Percentiles rank a stretch among this genome's conserved stretches.
Conservation (phyloP, 176 grass and related monocot species). For the Avena sativa region DNA sequence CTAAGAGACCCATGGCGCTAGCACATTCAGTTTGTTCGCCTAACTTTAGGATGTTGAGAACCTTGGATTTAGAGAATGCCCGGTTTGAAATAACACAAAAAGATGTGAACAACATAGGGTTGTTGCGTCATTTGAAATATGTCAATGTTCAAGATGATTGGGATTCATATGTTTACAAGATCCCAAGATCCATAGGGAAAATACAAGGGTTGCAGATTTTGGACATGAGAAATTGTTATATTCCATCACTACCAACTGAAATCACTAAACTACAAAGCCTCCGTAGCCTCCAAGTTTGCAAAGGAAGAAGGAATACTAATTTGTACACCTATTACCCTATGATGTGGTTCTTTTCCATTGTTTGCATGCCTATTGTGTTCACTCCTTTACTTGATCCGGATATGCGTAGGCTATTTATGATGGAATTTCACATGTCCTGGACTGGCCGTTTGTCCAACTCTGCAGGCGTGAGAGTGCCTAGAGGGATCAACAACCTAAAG, state of each 20-base stretch:
- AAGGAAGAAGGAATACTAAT: too few species aligned
- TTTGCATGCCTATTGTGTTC: too few species aligned
- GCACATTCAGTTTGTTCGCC: background rate
- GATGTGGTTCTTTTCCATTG: background rate
- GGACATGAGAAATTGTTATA: background rate
- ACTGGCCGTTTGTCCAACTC: background rate
- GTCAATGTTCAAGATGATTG: rapidly evolving
- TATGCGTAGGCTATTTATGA: too few species aligned
- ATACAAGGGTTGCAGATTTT: background rate
- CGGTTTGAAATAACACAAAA: background rate
- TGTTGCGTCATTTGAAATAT: constrained; percentile 29
- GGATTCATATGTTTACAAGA: background rate
- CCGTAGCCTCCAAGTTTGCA: too few species aligned
- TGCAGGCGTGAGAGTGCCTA: background rate
- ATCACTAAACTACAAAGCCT: background rate
- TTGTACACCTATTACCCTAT: background rate
- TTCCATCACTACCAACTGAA: background rate
- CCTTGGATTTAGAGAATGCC: background rate
- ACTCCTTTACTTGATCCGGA: too few species aligned
- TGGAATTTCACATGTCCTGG: background rate
- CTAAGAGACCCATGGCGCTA: background rate
- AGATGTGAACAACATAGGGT: background rate
- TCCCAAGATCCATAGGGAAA: constrained; percentile 36
- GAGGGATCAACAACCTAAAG: constrained; percentile 23
- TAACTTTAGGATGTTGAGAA: constrained; percentile 2